These are phyloP conservation scores for Ustanciosporium gigantosporum DNA, from an alignment of 1,284 basidiomycete species.

Conservation along the genomic window DNA sequence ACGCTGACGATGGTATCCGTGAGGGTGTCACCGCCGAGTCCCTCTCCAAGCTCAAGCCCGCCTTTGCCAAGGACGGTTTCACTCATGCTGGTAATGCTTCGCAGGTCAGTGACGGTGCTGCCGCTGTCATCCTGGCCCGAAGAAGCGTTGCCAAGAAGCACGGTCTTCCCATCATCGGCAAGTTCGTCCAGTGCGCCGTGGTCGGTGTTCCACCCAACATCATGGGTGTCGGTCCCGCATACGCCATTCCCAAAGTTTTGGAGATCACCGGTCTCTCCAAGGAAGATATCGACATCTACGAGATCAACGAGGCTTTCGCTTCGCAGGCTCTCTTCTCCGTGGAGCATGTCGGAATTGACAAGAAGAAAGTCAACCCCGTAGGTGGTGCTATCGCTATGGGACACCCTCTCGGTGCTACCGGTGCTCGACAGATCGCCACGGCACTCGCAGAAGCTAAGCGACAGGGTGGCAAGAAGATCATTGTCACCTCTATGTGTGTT, in stretches of 20 bases:
- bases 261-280: slow-evolving; percentile 52
- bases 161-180: slow-evolving; percentile 87
- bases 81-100: slow-evolving; percentile 92
- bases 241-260: slow-evolving; percentile 56
- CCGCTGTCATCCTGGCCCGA: slow-evolving; percentile 85
- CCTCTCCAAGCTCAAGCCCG: slow-evolving; percentile 87
- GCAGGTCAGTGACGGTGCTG: slow-evolving; percentile 96
- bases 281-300: slow-evolving; percentile 56
- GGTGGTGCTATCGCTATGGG: slow-evolving; percentile 64
- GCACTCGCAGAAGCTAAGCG: slow-evolving; percentile 77
- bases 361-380: slow-evolving; percentile 64
- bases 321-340: slow-evolving; percentile 67
- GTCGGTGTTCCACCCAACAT: slow-evolving; percentile 67
- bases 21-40: slow-evolving; percentile 84
- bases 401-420: slow-evolving; percentile 67
- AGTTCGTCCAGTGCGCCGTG: slow-evolving; percentile 77
- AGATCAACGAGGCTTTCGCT: slow-evolving; percentile 62
- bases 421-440: slow-evolving; percentile 81
- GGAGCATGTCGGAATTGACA: slow-evolving; percentile 63
- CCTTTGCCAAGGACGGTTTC: slow-evolving; percentile 82
- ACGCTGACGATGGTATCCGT: slow-evolving; percentile 83
- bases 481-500: slow-evolving; percentile 81
- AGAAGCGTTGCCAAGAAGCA: slow-evolving; percentile 84
- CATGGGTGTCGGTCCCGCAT: slow-evolving; percentile 61
- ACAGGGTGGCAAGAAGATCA: slow-evolving; percentile 65